These are phyloP conservation scores for Cryptosporidium canis DNA, from an alignment of 169 alveolate genomes.

Conservation along the genomic window DNA sequence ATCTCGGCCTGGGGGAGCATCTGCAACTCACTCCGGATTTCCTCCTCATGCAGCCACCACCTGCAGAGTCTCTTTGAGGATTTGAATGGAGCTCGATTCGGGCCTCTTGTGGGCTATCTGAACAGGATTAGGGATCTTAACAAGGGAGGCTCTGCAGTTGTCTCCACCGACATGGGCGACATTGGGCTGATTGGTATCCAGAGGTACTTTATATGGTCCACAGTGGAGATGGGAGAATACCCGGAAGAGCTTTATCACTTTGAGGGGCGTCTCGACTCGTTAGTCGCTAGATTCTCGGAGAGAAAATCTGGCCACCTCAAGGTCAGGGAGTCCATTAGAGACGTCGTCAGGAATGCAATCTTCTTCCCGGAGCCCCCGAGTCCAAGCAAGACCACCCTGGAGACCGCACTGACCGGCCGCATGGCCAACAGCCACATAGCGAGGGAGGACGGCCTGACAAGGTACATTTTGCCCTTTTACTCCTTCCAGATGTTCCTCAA, in stretches of 20 bases:
- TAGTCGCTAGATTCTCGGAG: neutral
- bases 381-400: neutral
- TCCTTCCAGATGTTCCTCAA: conserved; percentile 41
- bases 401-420: no score
- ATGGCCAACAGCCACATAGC: neutral
- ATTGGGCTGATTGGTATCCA: conserved; percentile 17
- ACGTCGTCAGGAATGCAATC: conserved; percentile 36
- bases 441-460: neutral
- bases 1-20: conserved; percentile 61
- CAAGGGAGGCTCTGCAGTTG: neutral
- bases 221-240: conserved; percentile 36
- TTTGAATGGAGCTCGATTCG: neutral
- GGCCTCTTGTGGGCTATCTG: neutral
- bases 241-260: conserved; percentile 14
- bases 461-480: conserved; percentile 20
- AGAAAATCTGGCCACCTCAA: conserved; percentile 11
- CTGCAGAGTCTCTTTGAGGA: neutral
- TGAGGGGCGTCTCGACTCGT: neutral
- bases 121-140: neutral
- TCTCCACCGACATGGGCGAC: neutral
- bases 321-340: conserved; percentile 33
- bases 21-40: conserved; percentile 10
- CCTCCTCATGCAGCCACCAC: conserved; percentile 8
- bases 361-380: conserved; percentile 25
- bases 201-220: conserved; percentile 59